Evolutionary conservation across 2,329 filamentous ascomycete genomes (phyloP), one percentile per base, ranked within the genome.

Genomic region (Trichophyton simii): DNA sequence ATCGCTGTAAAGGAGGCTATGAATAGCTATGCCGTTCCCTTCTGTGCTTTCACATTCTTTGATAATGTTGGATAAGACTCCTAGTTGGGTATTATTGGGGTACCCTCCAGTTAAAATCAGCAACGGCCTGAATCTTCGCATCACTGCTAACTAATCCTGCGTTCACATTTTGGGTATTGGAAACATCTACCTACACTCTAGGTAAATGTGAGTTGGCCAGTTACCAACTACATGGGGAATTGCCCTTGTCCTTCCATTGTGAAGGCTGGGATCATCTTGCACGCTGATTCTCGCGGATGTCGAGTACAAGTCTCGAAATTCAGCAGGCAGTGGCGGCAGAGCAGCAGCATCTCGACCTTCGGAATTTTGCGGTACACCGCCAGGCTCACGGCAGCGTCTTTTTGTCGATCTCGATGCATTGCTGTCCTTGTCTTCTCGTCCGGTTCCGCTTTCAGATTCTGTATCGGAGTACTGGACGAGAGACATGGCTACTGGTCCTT

Each of bases 181-280:
- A 48, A 22, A 41, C 42, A 60, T 11, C 9, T n/a, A 78, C 85
- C 75, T 80, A 95, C 94, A 99, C 77, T 97, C 92, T 61, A 96
- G 79, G 72, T 95, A 97, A 54, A 97, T 72, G 74, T 97, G 92
- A 38, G 86, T 90, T 1, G 92, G 90, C 94, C 94, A 99, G 72
- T 91, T 89, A 63, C 94, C 94, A 63, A 85, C 83, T 28, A 92
- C 79, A 74, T 99, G 94, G 25, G 92, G 91, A 57, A 85, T 88
- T 62, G 87, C 82, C 48, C 94, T 83, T 70, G 86, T 89, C 54
- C 92, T 85, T 60, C 94, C 94, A 36, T 87, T 87, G 72, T 99
- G 94, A 62, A 97, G 79, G 63, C 81, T 80, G 0, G 92, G 91
- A 70, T 96, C 88, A 74, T 97, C 94, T 67, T 79, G 80, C 46